Percentiles rank a stretch among this genome's conserved stretches.
These are phyloP conservation scores for Arabidopsis suecica DNA, from an alignment of 345 rosid genomes.

Conservation along the genomic window DNA sequence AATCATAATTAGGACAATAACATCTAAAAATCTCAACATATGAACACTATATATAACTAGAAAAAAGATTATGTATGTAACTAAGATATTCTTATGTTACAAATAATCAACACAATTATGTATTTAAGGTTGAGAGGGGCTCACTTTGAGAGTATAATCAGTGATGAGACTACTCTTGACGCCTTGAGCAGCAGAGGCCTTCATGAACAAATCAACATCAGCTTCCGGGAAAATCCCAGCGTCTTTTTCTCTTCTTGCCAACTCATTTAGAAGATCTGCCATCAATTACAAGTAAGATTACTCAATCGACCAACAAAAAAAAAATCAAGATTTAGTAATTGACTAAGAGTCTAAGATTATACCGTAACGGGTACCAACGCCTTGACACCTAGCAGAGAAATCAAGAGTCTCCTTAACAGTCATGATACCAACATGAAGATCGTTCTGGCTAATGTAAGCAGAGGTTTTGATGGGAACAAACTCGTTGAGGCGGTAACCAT, in stretches of 20 bases:
- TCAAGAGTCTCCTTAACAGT: constrained; percentile 85
- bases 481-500: constrained; percentile 65
- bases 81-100: too few relatives aligned
- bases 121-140: constrained; percentile 20
- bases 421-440: constrained; percentile 82
- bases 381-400: constrained; percentile 86
- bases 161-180: constrained; percentile 65
- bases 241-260: constrained; percentile 81
- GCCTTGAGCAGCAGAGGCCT: constrained; percentile 83
- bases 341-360: constrained; percentile 34
- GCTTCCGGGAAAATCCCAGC: constrained; percentile 88
- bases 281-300: background rate
- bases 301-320: background rate
- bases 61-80: too few relatives aligned
- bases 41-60: too few relatives aligned
- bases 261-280: constrained; percentile 70
- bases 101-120: too few relatives aligned
- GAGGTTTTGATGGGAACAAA: constrained; percentile 82
- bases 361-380: constrained; percentile 84
- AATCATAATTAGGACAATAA: too few relatives aligned
- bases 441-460: constrained; percentile 82
- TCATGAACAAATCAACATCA: constrained; percentile 87
- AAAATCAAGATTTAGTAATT: background rate
- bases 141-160: constrained; percentile 74
- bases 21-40: too few relatives aligned